Conservation (phyloP, 2,329 filamentous ascomycete species). For the Pseudogymnoascus sp. region DNA sequence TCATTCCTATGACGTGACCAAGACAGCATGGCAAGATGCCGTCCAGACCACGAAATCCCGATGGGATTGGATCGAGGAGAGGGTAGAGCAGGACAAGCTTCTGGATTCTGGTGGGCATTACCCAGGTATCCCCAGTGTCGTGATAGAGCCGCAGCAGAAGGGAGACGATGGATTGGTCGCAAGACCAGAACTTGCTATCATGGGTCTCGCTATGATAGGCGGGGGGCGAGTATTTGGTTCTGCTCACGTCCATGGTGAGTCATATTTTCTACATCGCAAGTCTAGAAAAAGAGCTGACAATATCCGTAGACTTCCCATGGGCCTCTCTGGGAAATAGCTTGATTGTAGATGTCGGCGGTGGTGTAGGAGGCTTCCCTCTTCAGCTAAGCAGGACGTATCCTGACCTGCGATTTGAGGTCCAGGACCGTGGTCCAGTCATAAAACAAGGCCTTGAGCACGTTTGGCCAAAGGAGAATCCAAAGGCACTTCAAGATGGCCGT, state of each 20-base stretch:
- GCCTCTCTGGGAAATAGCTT: constrained; percentile 17
- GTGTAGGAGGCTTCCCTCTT: constrained; percentile 27
- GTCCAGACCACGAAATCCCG: constrained; percentile 20
- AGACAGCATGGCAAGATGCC: too few relatives aligned
- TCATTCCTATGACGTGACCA: too few relatives aligned
- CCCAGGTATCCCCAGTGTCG: constrained; percentile 17
- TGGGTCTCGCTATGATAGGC: constrained; percentile 26
- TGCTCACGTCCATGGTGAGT: constrained; percentile 24
- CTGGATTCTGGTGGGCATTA: constrained; percentile 13
- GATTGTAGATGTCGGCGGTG: constrained; percentile 27
- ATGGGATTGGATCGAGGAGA: constrained; percentile 32
- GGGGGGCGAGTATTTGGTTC: constrained; percentile 22
- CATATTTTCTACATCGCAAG: neutral
- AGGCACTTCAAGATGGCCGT: constrained; percentile 16
- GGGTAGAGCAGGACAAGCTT: too few relatives aligned
- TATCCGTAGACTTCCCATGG: constrained; percentile 23
- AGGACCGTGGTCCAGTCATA: constrained; percentile 28
- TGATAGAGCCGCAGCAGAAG: constrained; percentile 17
- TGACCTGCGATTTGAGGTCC: constrained; percentile 29
- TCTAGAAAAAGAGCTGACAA: neutral
- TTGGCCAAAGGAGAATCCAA: constrained; percentile 25
- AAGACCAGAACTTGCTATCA: constrained; percentile 22
- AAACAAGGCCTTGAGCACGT: constrained; percentile 21
- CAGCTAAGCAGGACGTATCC: constrained; percentile 29
- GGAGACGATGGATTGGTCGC: constrained; percentile 11